phyloP scores from a whole-genome alignment of 1,139 yeast genomes.

The Candida labiduridarum region DNA sequence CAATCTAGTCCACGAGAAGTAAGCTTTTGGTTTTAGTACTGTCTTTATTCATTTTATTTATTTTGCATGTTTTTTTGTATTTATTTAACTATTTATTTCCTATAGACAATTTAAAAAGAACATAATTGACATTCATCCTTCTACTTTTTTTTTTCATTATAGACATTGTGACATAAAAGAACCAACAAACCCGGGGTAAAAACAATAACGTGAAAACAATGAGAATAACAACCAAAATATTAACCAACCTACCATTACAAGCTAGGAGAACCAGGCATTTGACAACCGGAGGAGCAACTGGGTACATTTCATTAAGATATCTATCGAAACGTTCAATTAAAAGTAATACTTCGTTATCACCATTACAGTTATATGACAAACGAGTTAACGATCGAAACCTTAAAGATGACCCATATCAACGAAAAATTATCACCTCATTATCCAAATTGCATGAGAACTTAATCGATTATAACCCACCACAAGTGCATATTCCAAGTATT shows the following conservation, averaged over 20 bases:
- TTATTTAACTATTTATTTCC: not conserved
- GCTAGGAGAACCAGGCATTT: no score
- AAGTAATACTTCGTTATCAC: conserved; percentile 27
- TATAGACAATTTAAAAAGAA: not conserved
- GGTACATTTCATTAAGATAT: not conserved
- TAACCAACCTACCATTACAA: not conserved
- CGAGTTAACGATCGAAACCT: conserved; percentile 55
- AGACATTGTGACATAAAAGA: not conserved
- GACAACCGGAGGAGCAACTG: no score
- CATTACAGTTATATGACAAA: conserved; percentile 62
- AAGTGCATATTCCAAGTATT: conserved; percentile 50
- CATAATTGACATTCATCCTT: no score
- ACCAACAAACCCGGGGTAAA: not conserved
- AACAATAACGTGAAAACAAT: not conserved
- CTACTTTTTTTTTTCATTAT: not conserved
- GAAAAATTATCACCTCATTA: conserved; percentile 58
- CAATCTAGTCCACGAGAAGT: not conserved
- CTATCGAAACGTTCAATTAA: not conserved
- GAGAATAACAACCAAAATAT: not conserved
- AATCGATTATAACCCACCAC: conserved; percentile 55
- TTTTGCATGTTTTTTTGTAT: not conserved
- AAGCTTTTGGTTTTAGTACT: not conserved
- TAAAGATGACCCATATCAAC: conserved; percentile 68
- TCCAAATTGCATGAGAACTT: conserved; percentile 55
- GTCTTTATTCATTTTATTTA: not conserved